Evolutionary conservation across 1,284 basidiomycete genomes (phyloP).

Genomic region (Kalmanozyma brasiliensis): DNA sequence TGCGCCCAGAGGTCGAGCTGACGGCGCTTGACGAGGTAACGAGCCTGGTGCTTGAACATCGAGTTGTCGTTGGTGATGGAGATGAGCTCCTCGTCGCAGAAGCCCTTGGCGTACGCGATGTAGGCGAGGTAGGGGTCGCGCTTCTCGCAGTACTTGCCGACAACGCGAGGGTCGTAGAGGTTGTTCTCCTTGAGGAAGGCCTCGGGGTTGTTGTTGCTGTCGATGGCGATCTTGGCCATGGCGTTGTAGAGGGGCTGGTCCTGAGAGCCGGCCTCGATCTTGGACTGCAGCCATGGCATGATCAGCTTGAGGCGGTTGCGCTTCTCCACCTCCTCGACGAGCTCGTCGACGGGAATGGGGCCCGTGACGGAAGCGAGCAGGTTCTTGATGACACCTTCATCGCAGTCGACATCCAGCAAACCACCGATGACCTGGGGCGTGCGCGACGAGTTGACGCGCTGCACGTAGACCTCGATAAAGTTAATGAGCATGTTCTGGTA

Average conservation of each 20-base stretch:
- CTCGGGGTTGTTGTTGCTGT: conserved; percentile 98
- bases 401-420: conserved; percentile 96
- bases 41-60: conserved; percentile 99
- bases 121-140: conserved; percentile 98
- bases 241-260: conserved; percentile 95
- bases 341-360: conserved; percentile 89
- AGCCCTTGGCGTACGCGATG: conserved; percentile 98
- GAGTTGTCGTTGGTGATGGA: conserved; percentile 98
- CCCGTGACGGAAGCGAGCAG: conserved; percentile 93
- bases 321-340: conserved; percentile 79
- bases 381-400: conserved; percentile 91
- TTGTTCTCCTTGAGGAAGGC: conserved; percentile 98
- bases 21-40: conserved; percentile 96
- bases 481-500: conserved; percentile 97
- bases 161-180: conserved; percentile 92
- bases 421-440: conserved; percentile 99
- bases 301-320: conserved; percentile 96
- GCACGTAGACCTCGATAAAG: conserved; percentile 99
- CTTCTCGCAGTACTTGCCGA: conserved; percentile 99
- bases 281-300: conserved; percentile 93
- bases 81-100: conserved; percentile 98
- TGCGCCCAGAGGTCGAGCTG: conserved; percentile 96
- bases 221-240: conserved; percentile 97
- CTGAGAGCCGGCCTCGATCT: conserved; percentile 90
- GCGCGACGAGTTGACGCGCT: conserved; percentile 94